Evolutionary conservation across 805 yeast species (phyloP).

Genomic region (Yarrowia hollandica): DNA sequence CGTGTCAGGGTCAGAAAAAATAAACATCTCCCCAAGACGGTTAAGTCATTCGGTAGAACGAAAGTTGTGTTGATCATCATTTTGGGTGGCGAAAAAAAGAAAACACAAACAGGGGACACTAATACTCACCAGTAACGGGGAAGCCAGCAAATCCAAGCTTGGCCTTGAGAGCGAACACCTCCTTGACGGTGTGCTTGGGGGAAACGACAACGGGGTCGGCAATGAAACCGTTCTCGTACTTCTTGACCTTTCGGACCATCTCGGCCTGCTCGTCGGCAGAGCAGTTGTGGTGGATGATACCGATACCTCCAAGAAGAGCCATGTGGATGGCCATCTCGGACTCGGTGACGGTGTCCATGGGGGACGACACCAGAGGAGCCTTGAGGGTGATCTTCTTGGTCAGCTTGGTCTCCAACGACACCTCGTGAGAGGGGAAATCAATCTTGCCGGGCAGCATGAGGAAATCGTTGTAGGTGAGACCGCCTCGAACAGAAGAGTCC

Average conservation of each 20-base stretch:
- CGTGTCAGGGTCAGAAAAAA: not conserved
- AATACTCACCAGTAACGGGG: constrained; percentile 97
- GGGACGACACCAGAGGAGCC: constrained; percentile 95
- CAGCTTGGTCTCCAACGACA: constrained; percentile 77
- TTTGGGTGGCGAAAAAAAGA: constrained; percentile 26
- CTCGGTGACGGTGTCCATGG: constrained; percentile 99
- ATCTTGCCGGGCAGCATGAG: constrained; percentile 94
- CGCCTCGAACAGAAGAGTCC: constrained; percentile 90
- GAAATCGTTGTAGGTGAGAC: constrained; percentile 96
- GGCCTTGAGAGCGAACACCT: constrained; percentile 69
- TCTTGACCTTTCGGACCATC: constrained; percentile 96
- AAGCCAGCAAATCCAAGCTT: constrained; percentile 90
- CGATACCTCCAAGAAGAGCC: constrained; percentile 98
- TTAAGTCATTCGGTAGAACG: constrained; percentile 99
- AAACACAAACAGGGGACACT: not conserved
- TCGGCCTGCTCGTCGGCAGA: constrained; percentile 96
- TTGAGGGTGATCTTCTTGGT: constrained; percentile 90
- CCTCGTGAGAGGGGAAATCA: constrained; percentile 76
- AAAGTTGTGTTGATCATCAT: constrained; percentile 72
- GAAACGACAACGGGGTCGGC: constrained; percentile 86
- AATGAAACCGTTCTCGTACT: constrained; percentile 96
- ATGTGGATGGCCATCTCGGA: constrained; percentile 95
- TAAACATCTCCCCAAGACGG: constrained; percentile 91
- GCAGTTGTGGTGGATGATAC: constrained; percentile 98
- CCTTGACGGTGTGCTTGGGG: constrained; percentile 75